Evolutionary conservation across 768 basidiomycete genomes (phyloP), one percentile per base, ranked within the genome.

Genomic region (Pleurotus eryngii): DNA sequence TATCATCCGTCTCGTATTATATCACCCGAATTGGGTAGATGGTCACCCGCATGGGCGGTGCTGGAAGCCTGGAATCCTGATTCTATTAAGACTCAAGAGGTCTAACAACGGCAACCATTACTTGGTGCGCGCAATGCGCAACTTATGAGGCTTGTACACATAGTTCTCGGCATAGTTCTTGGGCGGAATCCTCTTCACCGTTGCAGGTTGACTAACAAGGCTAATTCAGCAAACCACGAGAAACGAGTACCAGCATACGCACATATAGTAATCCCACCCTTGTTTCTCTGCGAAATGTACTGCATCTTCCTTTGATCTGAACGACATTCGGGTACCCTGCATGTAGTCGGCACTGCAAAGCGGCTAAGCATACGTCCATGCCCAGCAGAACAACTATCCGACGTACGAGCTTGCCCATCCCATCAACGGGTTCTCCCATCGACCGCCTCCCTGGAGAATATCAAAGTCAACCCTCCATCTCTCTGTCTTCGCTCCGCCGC

Each of bases 361-460:
- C 35, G 59, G 46, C 45, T 35, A 43, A 49, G 49, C 49, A 54
- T 40, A 53, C 12, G 18, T 11, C 24, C 15, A n/a, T 22, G 11
- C 50, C 12, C 20, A 5, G 27, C 15, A 46, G 12, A 5, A 30
- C 20, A 18, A 6, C 27, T 22, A 11, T 15, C 57, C n/a, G 11
- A 81, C 90, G 73, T 69, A 95, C 90, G 93, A 94, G 76, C 88
- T 91, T 0, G 95, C 95, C 79, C 83, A 99, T 45, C 96, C 96
- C 92, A 98, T 99, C 63, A 99, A 70, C 3, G 93, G 92, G 68
- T 98, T 99, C 80, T 98, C 95, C 96, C 96, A 99, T 51, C 96
- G 82, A 11, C 92, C 94, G 26, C 82, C 86, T 35, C 95, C 93
- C 57, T 83, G 85, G n/a, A 98, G 76, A 57, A 85, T 85, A 65